Percentiles rank a stretch among this genome's conserved stretches.
phyloP scores from a whole-genome alignment of 2,329 filamentous ascomycete genomes.

The Annulohypoxylon truncatum region DNA sequence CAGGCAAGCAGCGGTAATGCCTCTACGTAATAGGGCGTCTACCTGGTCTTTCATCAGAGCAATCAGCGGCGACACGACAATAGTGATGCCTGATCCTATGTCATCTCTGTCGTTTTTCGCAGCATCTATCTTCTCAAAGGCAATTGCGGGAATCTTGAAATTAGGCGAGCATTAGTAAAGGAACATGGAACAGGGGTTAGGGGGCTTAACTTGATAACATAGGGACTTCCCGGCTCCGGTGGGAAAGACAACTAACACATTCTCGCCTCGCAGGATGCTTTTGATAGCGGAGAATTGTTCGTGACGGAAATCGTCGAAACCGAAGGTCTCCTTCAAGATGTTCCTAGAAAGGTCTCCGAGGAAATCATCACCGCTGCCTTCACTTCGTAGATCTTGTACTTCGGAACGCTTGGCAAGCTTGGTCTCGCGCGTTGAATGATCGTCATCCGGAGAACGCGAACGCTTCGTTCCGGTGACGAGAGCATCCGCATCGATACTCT shows the following conservation, averaged over 20 bases:
- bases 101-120: constrained; percentile 43
- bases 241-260: constrained; percentile 59
- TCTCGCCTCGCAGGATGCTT: constrained; percentile 54
- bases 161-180: background rate
- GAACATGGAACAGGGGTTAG: background rate
- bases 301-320: constrained; percentile 55
- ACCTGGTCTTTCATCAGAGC: constrained; percentile 72
- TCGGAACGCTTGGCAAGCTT: constrained; percentile 17
- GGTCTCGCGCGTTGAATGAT: background rate
- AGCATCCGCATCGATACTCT: constrained; percentile 41
- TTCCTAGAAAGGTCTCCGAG: constrained; percentile 29
- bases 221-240: constrained; percentile 63
- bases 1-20: constrained; percentile 64
- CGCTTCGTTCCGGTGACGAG: constrained; percentile 36
- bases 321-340: constrained; percentile 55
- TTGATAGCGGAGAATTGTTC: constrained; percentile 59
- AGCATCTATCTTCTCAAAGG: constrained; percentile 58
- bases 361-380: constrained; percentile 29
- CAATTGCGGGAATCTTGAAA: constrained; percentile 58
- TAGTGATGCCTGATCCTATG: constrained; percentile 61
- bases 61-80: constrained; percentile 67
- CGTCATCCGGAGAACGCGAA: constrained; percentile 8
- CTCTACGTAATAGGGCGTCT: constrained; percentile 62
- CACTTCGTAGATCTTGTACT: constrained; percentile 3
- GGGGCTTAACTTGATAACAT: constrained; percentile 58